Conservation (phyloP, 352 stramenopile species). For the Phytophthora gonapodyides region DNA sequence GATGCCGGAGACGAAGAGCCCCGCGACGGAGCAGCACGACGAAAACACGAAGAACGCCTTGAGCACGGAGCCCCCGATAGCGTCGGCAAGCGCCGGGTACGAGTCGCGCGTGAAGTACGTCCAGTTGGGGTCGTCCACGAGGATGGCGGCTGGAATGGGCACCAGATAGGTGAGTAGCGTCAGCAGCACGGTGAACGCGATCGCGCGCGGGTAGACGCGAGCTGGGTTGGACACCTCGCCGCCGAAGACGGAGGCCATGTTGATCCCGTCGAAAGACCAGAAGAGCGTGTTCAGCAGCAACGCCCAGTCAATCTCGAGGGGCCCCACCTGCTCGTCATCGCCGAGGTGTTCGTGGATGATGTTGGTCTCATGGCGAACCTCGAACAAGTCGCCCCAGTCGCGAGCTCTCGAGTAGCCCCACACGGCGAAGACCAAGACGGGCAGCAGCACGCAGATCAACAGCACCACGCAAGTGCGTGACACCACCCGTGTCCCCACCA, state of each 20-base stretch:
- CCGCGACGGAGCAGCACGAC: conserved; percentile 83
- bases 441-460: conserved; percentile 53
- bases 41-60: conserved; percentile 81
- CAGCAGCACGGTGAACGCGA: conserved; percentile 34
- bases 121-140: conserved; percentile 69
- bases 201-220: conserved; percentile 62
- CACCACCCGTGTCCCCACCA: conserved; percentile 44
- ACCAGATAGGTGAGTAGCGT: conserved; percentile 39
- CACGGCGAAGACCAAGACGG: conserved; percentile 83
- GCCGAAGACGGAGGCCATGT: conserved; percentile 84
- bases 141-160: conserved; percentile 84
- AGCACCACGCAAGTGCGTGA: conserved; percentile 36
- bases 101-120: conserved; percentile 87
- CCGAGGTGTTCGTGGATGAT: conserved; percentile 26
- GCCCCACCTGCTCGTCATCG: conserved; percentile 67
- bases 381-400: conserved; percentile 90
- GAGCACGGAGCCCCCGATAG: conserved; percentile 84
- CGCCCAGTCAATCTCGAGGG: conserved; percentile 61
- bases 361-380: conserved; percentile 68
- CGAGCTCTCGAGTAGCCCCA: conserved; percentile 43
- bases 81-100: conserved; percentile 83
- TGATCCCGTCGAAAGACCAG: conserved; percentile 95
- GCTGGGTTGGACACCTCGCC: conserved; percentile 86
- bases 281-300: conserved; percentile 92
- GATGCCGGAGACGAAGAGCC: conserved; percentile 91